Base-by-base conservation (phyloP, 106 monocot species). In the Allium fistulosum region DNA sequence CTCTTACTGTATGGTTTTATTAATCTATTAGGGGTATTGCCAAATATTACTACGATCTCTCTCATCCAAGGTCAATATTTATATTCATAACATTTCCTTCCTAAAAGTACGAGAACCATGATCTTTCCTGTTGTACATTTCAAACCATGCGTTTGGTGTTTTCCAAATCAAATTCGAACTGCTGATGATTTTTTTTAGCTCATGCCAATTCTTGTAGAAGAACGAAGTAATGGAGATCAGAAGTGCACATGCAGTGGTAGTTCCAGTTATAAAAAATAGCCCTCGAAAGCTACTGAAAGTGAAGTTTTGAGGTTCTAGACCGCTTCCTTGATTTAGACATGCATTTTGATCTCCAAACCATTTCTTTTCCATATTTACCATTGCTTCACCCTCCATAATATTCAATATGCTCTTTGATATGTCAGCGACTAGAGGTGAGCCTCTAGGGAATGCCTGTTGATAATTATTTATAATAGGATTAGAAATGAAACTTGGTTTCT, bases 221-320 rank as follows among this genome's bases (percentile, higher is more conserved):
- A 83, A 83, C 49, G 17, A 26, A 50, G 68, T 10, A 1, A 78
- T 26, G 69, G 72, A 79, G 13, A 65, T 8, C 48, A 72, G 4
- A 71, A 83, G 59, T 26, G 75, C 79, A 11, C 14, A 49, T 5
- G 18, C 6, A 7, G 79, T 79, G 47, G 75, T 49, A 9, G 10
- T 48, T 8, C 83, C 83, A 22, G 79, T 83, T 48, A 79, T 69
- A 56, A 83, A 51, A 71, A 83, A 83, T 49, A 83, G 50, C 7
- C 79, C 83, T 61, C 72, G 59, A 67, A 83, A 83, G 68, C 69
- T 83, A n/a, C 53, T 13, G 15, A 78, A 52, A 17, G 52, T 45
- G 55, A 72, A 61, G 6, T 63, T 72, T 16, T 56, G 46, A 16
- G 93, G 71, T 63, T 59, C 71, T 27, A 63, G 16, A 52, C 7